These are phyloP conservation scores for Erythrobasidium yunnanense DNA, from an alignment of 768 basidiomycete species.

Conservation along the genomic window DNA sequence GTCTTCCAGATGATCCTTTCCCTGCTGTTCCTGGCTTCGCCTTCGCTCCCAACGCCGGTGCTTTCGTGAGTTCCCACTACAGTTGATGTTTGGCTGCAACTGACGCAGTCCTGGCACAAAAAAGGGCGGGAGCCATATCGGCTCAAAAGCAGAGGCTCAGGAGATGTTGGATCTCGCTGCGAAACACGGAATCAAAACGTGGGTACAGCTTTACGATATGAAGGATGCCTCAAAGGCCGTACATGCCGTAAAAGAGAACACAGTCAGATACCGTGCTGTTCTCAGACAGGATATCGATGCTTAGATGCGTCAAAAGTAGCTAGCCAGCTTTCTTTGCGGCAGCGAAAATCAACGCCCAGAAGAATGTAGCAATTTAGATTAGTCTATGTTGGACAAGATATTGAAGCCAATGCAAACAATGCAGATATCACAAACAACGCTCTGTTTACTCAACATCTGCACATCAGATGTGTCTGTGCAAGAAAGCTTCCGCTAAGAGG, in stretches of 20 bases:
- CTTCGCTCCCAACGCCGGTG: constrained; percentile 32
- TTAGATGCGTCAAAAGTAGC: background rate
- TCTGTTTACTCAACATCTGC: too few species aligned
- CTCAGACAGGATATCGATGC: constrained; percentile 13
- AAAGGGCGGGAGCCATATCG: too few species aligned
- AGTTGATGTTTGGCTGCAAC: too few species aligned
- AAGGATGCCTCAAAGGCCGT: constrained; percentile 27
- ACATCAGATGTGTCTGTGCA: too few species aligned
- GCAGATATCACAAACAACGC: too few species aligned
- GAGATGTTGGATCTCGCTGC: constrained; percentile 54
- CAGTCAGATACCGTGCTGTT: constrained; percentile 18
- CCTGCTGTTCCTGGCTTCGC: constrained; percentile 26
- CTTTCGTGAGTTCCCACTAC: constrained; percentile 40
- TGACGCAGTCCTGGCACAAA: too few species aligned
- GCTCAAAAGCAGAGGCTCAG: constrained; percentile 51
- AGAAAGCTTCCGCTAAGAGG: too few species aligned
- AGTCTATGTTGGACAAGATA: too few species aligned
- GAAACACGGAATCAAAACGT: constrained; percentile 50
- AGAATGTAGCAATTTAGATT: too few species aligned
- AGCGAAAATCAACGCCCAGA: too few species aligned
- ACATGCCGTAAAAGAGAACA: constrained; percentile 19
- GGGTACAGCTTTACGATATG: constrained; percentile 38
- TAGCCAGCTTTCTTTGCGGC: too few species aligned
- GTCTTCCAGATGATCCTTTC: constrained; percentile 33
- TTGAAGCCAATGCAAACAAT: too few species aligned